Evolutionary conservation across 1,284 basidiomycete species (phyloP).

Genomic region (Sanguinoderma infundibulare): DNA sequence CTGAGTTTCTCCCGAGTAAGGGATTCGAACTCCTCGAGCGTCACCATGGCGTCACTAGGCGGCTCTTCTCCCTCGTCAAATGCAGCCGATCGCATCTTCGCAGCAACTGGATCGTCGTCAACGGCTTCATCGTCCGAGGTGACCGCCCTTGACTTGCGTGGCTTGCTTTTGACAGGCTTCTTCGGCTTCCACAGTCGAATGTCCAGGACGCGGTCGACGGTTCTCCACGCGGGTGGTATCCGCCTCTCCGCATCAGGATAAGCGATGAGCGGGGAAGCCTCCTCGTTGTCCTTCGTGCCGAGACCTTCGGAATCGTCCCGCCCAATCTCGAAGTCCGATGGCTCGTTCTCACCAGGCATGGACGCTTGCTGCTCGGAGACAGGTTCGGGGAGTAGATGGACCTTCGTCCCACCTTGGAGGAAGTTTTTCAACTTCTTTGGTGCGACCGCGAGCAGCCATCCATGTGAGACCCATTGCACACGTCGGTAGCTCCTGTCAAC

Average conservation of each 20-base stretch:
- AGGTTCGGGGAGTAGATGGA: constrained; percentile 63
- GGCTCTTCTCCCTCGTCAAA: constrained; percentile 65
- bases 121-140: constrained; percentile 33
- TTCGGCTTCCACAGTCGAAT: constrained; percentile 63
- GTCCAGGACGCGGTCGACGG: constrained; percentile 82
- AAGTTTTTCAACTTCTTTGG: constrained; percentile 76
- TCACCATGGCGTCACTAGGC: constrained; percentile 50
- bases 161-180: constrained; percentile 8
- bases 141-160: constrained; percentile 32
- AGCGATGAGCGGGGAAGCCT: constrained; percentile 40
- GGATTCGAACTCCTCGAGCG: constrained; percentile 63
- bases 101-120: constrained; percentile 23
- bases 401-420: constrained; percentile 67
- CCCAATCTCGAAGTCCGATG: constrained; percentile 23
- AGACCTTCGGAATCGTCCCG: constrained; percentile 40
- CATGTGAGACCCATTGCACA: constrained; percentile 87
- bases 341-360: constrained; percentile 32
- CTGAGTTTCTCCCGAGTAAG: constrained; percentile 49
- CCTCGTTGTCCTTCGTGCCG: constrained; percentile 38
- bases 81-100: constrained; percentile 44
- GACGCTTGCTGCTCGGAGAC: constrained; percentile 28
- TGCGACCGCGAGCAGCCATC: constrained; percentile 78
- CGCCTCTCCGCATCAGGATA: constrained; percentile 62
- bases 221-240: constrained; percentile 79
- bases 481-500: constrained; percentile 75